Percentiles rank a stretch among this genome's conserved stretches.
Evolutionary conservation across 441 rosid genomes (phyloP).

Genomic region (Erysimum cheiri): DNA sequence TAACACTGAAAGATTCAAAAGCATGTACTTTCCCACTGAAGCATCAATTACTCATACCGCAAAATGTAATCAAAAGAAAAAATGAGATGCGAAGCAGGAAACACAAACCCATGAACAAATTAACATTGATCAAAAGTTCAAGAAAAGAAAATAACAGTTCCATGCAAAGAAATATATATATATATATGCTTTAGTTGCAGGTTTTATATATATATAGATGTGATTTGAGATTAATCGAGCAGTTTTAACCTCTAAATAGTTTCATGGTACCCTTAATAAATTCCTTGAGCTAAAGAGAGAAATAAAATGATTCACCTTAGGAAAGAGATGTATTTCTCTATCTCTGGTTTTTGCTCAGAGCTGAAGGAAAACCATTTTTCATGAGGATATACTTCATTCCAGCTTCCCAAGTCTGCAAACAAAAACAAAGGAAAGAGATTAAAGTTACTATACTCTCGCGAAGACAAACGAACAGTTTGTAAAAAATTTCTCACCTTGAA

Average conservation of each 20-base stretch:
- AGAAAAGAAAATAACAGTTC: neutral
- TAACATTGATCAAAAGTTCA: neutral
- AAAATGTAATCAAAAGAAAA: neutral
- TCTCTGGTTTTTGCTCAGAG: slow-evolving; percentile 59
- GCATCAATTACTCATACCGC: neutral
- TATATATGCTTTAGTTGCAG: no score
- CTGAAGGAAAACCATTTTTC: slow-evolving; percentile 78
- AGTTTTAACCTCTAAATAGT: neutral
- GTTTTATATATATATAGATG: neutral
- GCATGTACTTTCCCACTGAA: neutral
- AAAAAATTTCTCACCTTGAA: slow-evolving; percentile 65
- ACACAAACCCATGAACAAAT: neutral
- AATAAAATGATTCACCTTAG: slow-evolving; percentile 48
- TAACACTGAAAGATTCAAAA: neutral
- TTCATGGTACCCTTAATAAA: neutral
- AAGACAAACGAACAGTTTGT: slow-evolving; percentile 10
- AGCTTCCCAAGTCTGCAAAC: slow-evolving; percentile 55
- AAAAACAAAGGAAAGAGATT: slow-evolving; percentile 10
- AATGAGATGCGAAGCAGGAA: neutral
- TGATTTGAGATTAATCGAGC: slow-evolving; percentile 2
- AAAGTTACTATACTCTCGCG: slow-evolving; percentile 3
- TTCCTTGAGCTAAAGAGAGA: neutral
- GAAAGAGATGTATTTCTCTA: slow-evolving; percentile 69
- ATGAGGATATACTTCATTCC: slow-evolving; percentile 43
- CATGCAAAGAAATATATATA: no score